These are phyloP conservation scores for Phytophthora vignae DNA, from an alignment of 352 stramenopile genomes.

Conservation along the genomic window DNA sequence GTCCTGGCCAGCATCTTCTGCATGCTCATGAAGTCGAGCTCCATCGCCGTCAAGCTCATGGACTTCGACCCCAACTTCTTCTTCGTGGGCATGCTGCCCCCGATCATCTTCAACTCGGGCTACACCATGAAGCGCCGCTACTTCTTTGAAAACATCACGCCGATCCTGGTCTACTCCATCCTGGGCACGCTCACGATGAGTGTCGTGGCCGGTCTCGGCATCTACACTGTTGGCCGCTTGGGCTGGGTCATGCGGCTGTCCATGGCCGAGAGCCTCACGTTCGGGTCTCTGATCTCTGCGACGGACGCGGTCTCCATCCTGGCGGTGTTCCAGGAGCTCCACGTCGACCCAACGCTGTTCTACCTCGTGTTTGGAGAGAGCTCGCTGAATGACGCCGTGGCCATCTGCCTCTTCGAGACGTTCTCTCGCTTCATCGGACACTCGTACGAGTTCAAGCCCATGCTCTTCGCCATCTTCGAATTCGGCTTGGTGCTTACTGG, in stretches of 20 bases:
- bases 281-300: conserved; percentile 93
- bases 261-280: conserved; percentile 91
- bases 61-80: conserved; percentile 94
- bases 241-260: conserved; percentile 77
- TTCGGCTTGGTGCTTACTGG: conserved; percentile 92
- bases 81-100: conserved; percentile 93
- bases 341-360: conserved; percentile 93
- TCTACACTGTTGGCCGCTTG: conserved; percentile 78
- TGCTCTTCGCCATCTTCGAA: conserved; percentile 87
- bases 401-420: conserved; percentile 94
- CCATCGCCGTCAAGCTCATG: conserved; percentile 78
- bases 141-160: conserved; percentile 93
- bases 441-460: conserved; percentile 80
- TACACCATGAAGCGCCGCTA: conserved; percentile 93
- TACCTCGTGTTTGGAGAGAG: conserved; percentile 96
- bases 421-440: conserved; percentile 93
- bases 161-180: conserved; percentile 92
- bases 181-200: conserved; percentile 92
- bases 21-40: conserved; percentile 66
- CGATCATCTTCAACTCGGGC: conserved; percentile 96
- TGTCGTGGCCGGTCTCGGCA: conserved; percentile 80
- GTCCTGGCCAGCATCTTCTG: conserved; percentile 67
- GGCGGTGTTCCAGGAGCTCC: conserved; percentile 91
- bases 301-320: conserved; percentile 95
- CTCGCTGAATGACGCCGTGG: conserved; percentile 95